Evolutionary conservation across 2,329 filamentous ascomycete genomes (phyloP), one percentile per base, ranked within the genome.

Genomic region (Pseudogymnoascus sp.): DNA sequence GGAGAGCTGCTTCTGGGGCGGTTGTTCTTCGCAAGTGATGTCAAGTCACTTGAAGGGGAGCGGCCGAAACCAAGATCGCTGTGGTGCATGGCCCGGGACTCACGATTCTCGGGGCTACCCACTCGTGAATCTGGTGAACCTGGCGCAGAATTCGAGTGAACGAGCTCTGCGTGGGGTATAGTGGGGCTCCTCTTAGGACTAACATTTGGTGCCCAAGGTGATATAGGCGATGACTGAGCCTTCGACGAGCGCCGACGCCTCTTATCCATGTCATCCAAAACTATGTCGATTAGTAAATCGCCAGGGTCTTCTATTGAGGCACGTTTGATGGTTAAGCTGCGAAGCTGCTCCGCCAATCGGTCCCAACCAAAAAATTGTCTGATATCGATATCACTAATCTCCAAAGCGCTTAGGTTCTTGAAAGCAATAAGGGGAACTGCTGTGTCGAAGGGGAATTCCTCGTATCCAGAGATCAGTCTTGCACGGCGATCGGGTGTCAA

Each of bases 321-420:
- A 68, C 92, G 86, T 76, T 92, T 96, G 66, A 99, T 80, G 2
- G 90, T 94, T 66, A 99, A 80, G 65, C 91, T 95, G 64, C 92
- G 87, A 65, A 99, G 78, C 74, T 97, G 92, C 72, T 99, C 94
- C 7, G 94, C 89, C 62, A 97, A 77, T 63, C 89, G 86, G 73
- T 99, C 93, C 94, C 94, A 99, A 63, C 94, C 94, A 75, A 92
- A 96, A 76, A 97, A 97, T 69, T 96, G 92, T 65, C 94, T 86
- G 72, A 96, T 97, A 75, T 99, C 94, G 72, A 97, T 88, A 76
- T 95, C 92, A 76, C 88, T 92, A 60, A 99, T 90, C 74, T 99
- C 94, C 66, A 99, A 81, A 21, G 91, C 89, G 75, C 93, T 93
- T 61, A 97, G 79, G 69, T 97, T 99, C 77, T 99, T 97, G 83